Base-by-base conservation (phyloP, 257 asterid genomes). In the Solanum pinnatisectum region DNA sequence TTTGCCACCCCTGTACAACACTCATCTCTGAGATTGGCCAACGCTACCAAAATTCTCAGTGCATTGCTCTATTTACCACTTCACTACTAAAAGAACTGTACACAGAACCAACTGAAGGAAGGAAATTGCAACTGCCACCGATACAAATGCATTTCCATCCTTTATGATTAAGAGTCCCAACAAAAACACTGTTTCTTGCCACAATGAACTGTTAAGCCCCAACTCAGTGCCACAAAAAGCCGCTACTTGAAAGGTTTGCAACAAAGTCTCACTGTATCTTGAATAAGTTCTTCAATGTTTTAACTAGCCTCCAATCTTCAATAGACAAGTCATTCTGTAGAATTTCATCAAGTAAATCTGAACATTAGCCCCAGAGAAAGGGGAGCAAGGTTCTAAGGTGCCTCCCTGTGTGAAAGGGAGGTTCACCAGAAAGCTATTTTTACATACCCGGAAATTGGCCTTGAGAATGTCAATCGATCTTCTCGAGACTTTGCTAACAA, bases 401-500 rank as follows among this genome's bases (percentile, higher is more conserved):
- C 10, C 42, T 39, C 10, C 30, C 63, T 20, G 16, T 70, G 33
- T 33, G 68, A 32, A 52, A n/a, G 63, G 15, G 33, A 89, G 56
- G 33, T 32, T 20, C 49, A 46, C 33, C 65, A 59, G 4, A 8
- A 86, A 59, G 63, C 13, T 40, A 8, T 44, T 40, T 83, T 6
- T 46, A 82, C 92, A 36, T 87, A 96, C 99, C 98, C 95, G 89
- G 14, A 94, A 97, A 90, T 96, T 94, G 89, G 93, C 94, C 91
- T 96, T 96, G 46, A 97, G 98, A 13, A 96, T 88, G 83, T 96
- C 99, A 39, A 96, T 96, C 20, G 99, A 97, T 91, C 88, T 91
- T 91, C 99, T 92, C 67, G 98, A 92, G 90, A 96, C 94, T 86
- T 92, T 94, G 95, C 99, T 97, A 87, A 97, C 98, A 49, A 97